Base-by-base conservation (phyloP, 441 rosid genomes). In the Biscutella auriculata region DNA sequence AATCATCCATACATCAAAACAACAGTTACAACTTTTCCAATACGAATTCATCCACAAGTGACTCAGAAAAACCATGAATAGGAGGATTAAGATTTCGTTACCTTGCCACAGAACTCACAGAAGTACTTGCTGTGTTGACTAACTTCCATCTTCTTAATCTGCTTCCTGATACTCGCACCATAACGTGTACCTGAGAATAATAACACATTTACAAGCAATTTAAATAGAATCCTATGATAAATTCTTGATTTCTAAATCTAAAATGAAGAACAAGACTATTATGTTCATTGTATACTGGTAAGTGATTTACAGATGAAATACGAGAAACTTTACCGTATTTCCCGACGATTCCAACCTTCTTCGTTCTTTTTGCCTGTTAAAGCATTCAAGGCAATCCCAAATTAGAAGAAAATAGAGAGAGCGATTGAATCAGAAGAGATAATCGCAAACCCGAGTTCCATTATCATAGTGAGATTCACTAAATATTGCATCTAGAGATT, bases 41-140 rank as follows among this genome's bases (percentile, higher is more conserved):
- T 12, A 6, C 8, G 17, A 12, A 1, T 11, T 12, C 0, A 45
- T 23, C 6, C 4, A 17, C 1, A 51, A 8, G 0, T 6, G 32
- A 21, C 9, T 16, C 10, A 9, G 13, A 4, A 6, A 30, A n/a
- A n/a, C n/a, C n/a, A n/a, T n/a, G n/a, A n/a, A n/a, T n/a, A n/a
- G n/a, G n/a, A n/a, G n/a, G n/a, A n/a, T n/a, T n/a, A n/a, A n/a
- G n/a, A n/a, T n/a, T n/a, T n/a, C n/a, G n/a, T n/a, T 75, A 90
- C 96, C 91, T 88, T 92, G 10, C 98, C 95, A 1, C 98, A 92
- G 67, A 92, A 92, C 71, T 92, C 98, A 50, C 97, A 92, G 82
- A 92, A 88, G 74, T 69, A 92, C 71, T 88, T 88, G 86, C 94
- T 84, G 67, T 92, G 98, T 42, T 83, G 95, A 8, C 84, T 83